A percentile compares a stretch with the other conserved stretches of the same genome.
Conservation (phyloP, 2,329 filamentous ascomycete genomes). For the Microdochium nivale region DNA sequence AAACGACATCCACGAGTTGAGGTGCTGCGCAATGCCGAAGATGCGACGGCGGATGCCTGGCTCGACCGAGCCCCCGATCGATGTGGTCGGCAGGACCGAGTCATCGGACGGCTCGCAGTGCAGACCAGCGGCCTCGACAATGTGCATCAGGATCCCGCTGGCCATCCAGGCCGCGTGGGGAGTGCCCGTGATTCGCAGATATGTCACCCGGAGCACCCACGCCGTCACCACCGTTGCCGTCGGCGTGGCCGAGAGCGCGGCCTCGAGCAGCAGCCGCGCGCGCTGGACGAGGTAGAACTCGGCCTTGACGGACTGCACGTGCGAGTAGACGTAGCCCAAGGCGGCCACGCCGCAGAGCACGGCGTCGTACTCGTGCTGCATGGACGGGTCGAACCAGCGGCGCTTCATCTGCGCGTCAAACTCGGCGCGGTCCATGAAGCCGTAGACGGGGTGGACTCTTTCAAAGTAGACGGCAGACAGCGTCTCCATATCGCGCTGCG, state of each 20-base stretch:
- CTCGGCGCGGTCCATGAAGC: slow-evolving; percentile 30
- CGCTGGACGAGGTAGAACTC: slow-evolving; percentile 38
- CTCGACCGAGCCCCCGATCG: slow-evolving; percentile 14
- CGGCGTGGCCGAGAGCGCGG: slow-evolving; percentile 20
- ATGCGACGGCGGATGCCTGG: slow-evolving; percentile 31
- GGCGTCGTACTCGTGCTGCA: slow-evolving; percentile 29
- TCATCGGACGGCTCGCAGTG: slow-evolving; percentile 27
- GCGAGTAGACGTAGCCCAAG: slow-evolving; percentile 42
- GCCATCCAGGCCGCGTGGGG: slow-evolving; percentile 49
- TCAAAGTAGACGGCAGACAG: slow-evolving; percentile 41
- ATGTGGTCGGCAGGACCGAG: slow-evolving; percentile 13
- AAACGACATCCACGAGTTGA: slow-evolving; percentile 52
- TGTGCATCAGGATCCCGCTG: slow-evolving; percentile 47
- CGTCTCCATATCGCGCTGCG: slow-evolving; percentile 35
- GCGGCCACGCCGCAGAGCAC: slow-evolving; percentile 47
- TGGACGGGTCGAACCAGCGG: slow-evolving; percentile 22
- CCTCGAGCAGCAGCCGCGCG: slow-evolving; percentile 36
- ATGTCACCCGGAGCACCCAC: slow-evolving; percentile 44
- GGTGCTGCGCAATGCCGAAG: slow-evolving; percentile 43
- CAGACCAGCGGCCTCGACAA: slow-evolving; percentile 43
- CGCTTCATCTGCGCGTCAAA: slow-evolving; percentile 19
- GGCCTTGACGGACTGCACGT: slow-evolving; percentile 24
- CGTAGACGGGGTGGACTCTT: slow-evolving; percentile 43
- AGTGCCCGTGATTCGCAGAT: slow-evolving; percentile 42
- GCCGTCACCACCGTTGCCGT: slow-evolving; percentile 31